Percentiles rank a stretch among this genome's conserved stretches.
phyloP scores from a whole-genome alignment of 805 yeast species.

The Yamadazyma paraphyllophila region DNA sequence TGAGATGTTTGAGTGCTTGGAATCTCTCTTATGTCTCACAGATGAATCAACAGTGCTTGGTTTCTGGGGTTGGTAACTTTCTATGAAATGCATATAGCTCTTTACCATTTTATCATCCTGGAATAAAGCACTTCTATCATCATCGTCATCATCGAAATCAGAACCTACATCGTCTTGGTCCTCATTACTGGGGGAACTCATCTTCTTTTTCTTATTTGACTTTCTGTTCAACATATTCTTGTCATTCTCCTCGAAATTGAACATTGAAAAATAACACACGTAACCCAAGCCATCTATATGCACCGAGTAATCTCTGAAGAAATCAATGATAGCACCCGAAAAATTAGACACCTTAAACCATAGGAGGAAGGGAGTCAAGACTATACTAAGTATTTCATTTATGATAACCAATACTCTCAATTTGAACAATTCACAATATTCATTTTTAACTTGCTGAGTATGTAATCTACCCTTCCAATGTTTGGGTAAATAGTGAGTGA shows the following conservation, averaged over 20 bases:
- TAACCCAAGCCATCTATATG: constrained; percentile 94
- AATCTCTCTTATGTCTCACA: not conserved
- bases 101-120: constrained; percentile 88
- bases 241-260: constrained; percentile 67
- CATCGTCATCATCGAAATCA: constrained; percentile 14
- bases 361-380: constrained; percentile 84
- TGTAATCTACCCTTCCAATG: constrained; percentile 86
- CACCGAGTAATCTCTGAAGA: constrained; percentile 83
- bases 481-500: constrained; percentile 85
- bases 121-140: constrained; percentile 16
- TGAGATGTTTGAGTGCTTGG: not conserved
- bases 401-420: constrained; percentile 67
- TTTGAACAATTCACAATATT: constrained; percentile 77
- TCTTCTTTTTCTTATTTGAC: constrained; percentile 12
- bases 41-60: not conserved
- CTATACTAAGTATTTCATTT: constrained; percentile 76
- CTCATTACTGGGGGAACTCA: constrained; percentile 3
- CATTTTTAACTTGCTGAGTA: constrained; percentile 77
- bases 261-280: constrained; percentile 92
- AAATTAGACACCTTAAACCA: constrained; percentile 78
- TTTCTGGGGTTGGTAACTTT: constrained; percentile 56
- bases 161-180: constrained; percentile 1
- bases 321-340: constrained; percentile 78
- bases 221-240: constrained; percentile 39
- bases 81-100: constrained; percentile 82